phyloP scores from a whole-genome alignment of 2,329 filamentous ascomycete genomes.

The Alternaria sp. region DNA sequence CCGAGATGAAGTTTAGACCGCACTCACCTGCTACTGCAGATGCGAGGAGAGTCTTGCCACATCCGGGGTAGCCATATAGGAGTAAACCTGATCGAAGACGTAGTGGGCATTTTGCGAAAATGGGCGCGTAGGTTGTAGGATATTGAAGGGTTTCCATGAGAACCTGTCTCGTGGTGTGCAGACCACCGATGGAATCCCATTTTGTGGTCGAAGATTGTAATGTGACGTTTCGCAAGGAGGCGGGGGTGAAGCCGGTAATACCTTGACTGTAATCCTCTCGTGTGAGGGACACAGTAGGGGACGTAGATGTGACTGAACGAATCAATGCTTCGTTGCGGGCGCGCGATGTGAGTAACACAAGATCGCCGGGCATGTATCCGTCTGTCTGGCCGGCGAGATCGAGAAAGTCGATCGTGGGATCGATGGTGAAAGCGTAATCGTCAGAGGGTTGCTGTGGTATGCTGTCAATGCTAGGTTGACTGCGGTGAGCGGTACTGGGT shows the following conservation, averaged over 20 bases:
- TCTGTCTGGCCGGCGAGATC: constrained; percentile 94
- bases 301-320: constrained; percentile 68
- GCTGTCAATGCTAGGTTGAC: constrained; percentile 51
- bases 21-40: constrained; percentile 98
- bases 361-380: constrained; percentile 96
- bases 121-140: constrained; percentile 96
- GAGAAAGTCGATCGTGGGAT: constrained; percentile 83
- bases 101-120: constrained; percentile 94
- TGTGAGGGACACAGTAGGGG: constrained; percentile 66
- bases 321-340: constrained; percentile 94
- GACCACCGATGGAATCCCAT: constrained; percentile 89
- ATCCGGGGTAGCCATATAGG: constrained; percentile 93
- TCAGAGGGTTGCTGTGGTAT: constrained; percentile 39
- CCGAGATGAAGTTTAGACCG: constrained; percentile 96
- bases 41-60: constrained; percentile 94
- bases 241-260: constrained; percentile 90
- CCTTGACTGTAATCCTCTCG: constrained; percentile 83
- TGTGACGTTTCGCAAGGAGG: constrained; percentile 92
- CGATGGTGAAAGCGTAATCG: constrained; percentile 71
- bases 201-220: constrained; percentile 92
- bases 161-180: constrained; percentile 86
- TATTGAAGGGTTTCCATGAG: constrained; percentile 95
- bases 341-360: constrained; percentile 83
- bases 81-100: constrained; percentile 92
- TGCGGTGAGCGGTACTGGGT: constrained; percentile 53